phyloP scores from a whole-genome alignment of 768 basidiomycete species.

The Epithele typhae region DNA sequence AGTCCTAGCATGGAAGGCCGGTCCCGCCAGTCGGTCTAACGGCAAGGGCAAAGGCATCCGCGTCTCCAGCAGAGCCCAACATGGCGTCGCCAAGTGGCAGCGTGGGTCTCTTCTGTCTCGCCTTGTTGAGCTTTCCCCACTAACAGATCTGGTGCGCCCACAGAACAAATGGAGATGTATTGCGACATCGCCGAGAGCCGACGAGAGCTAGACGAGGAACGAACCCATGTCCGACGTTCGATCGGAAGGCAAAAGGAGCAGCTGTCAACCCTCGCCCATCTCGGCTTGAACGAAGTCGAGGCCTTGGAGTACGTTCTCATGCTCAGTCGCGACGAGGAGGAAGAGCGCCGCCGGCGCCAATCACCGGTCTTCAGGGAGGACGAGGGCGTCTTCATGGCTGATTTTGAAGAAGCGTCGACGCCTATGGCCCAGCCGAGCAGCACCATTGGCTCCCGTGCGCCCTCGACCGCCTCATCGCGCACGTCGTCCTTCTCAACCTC shows the following conservation, averaged over 20 bases:
- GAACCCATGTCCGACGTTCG: conserved; percentile 28
- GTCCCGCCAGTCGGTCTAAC: conserved; percentile 29
- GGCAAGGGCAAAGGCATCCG: conserved; percentile 22
- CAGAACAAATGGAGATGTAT: conserved; percentile 63
- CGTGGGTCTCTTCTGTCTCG: conserved; percentile 31
- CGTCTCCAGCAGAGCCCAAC: conserved; percentile 6
- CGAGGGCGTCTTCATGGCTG: conserved; percentile 55
- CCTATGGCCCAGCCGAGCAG: conserved; percentile 20
- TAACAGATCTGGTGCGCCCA: not conserved
- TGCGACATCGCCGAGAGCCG: conserved; percentile 59
- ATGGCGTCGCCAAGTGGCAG: conserved; percentile 31
- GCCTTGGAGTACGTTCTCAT: conserved; percentile 79
- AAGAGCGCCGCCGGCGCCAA: conserved; percentile 20
- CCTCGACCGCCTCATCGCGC: conserved; percentile 7
- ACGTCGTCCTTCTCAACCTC: conserved; percentile 8
- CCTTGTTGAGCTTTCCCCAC: too few species aligned
- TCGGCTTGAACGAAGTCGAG: conserved; percentile 71
- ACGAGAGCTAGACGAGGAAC: conserved; percentile 49
- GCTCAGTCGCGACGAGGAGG: conserved; percentile 78
- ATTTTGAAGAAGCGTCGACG: conserved; percentile 41
- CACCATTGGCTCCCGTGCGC: conserved; percentile 20
- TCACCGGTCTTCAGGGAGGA: conserved; percentile 28
- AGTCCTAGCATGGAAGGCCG: conserved; percentile 68
- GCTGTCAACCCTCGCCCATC: conserved; percentile 44
- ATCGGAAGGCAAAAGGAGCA: conserved; percentile 57